Conservation (phyloP, 805 yeast species). For the Spencermartinsiella europaea region DNA sequence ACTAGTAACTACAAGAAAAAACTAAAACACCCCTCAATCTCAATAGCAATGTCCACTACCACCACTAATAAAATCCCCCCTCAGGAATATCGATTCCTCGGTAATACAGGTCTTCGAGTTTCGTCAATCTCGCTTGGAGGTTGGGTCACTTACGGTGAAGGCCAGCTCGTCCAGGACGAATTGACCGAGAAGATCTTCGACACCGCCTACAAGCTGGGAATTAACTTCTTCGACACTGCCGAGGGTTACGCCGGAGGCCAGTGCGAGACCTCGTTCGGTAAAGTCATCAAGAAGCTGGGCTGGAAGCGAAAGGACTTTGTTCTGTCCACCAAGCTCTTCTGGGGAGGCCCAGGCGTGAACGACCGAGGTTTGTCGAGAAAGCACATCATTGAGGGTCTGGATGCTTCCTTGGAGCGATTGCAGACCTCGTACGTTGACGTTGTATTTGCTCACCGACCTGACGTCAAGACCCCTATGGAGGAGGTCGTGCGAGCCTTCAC, state of each 20-base stretch:
- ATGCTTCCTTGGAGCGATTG: conserved; percentile 27
- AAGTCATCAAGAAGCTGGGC: conserved; percentile 27
- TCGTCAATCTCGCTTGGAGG: conserved; percentile 32
- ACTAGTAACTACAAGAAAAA: background rate
- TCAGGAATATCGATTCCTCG: conserved; percentile 29
- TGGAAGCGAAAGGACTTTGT: conserved; percentile 31
- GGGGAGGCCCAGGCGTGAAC: conserved; percentile 28
- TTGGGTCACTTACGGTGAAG: conserved; percentile 29
- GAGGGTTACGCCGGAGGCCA: conserved; percentile 28
- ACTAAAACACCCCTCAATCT: too few relatives aligned
- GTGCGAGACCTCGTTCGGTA: conserved; percentile 29
- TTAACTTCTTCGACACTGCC: conserved; percentile 33
- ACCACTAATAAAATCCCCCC: conserved; percentile 5
- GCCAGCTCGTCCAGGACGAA: conserved; percentile 23
- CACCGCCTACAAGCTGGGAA: conserved; percentile 29
- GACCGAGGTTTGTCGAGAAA: conserved; percentile 30
- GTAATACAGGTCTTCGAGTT: conserved; percentile 30
- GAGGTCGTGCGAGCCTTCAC: conserved; percentile 32
- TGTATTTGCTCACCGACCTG: conserved; percentile 33
- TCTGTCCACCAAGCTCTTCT: conserved; percentile 30
- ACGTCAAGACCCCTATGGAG: conserved; percentile 28
- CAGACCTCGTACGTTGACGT: conserved; percentile 31
- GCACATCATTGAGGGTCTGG: conserved; percentile 31
- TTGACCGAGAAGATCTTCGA: conserved; percentile 26
- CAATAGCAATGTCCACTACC: background rate